Evolutionary conservation across 164 flowering plant species (phyloP), one percentile per base, ranked within the genome.

Genomic region (Magnolia changhungtana): DNA sequence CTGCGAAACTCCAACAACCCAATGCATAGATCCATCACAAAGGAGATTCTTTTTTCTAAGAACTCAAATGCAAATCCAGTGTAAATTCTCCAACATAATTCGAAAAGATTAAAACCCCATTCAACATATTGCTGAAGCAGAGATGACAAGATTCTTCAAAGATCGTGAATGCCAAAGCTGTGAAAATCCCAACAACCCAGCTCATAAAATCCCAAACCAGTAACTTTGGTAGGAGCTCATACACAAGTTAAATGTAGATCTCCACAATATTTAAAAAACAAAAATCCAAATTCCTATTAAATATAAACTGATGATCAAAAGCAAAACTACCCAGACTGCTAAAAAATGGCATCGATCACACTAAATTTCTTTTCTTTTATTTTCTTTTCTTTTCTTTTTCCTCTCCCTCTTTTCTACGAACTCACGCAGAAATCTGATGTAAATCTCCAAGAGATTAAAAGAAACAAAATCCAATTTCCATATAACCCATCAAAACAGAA

Each of bases 1-100:
- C 98, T 94, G 83, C 27, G 11, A 37, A 72, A 20, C 24, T 75
- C 67, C 51, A 49, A 68, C 8, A 71, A 45, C 71, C 37, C 76
- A 73, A 27, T 49, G 61, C 29, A 52, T 6, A 61, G 29, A 63
- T 10, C n/a, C 50, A 29, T 61, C n/a, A 13, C 51, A 31, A 63
- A 58, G 21, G 11, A 19, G 68, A 3, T 70, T 45, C 31, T 45
- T 59, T 50, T 18, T 50, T 18, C 50, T 11, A 55, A 11, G 61
- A 37, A 37, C 45, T 37, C 45, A 37, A 3, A 7, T 19, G 27
- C 67, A 14, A 68, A 73, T 27, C 49, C 6, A 18, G n/a, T 51
- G 24, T 19, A 9, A 59, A 75, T 45, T 64, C 29, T 21, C 45
- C 11, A 11, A 70, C 37, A 19, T 50, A 50, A 49, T 50, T 50